Conservation (phyloP, 306 rosid genomes). For the Quercus alba region DNA sequence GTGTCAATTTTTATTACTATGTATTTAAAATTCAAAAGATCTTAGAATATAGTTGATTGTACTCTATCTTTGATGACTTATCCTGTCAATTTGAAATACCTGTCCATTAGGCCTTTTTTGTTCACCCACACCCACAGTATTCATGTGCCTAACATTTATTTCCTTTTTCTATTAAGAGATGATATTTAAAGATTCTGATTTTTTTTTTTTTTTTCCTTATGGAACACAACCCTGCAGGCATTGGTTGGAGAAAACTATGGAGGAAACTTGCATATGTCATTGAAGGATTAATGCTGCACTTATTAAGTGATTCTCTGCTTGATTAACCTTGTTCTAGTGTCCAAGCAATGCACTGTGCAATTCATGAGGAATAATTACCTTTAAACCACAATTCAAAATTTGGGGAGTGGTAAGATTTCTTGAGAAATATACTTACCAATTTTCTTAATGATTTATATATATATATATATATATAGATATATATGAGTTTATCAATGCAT, state of each 20-base stretch:
- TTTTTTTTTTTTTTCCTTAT: not conserved
- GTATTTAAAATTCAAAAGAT: no score
- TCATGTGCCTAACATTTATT: no score
- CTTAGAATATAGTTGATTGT: no score
- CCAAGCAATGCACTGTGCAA: not conserved
- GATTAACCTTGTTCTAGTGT: constrained; percentile 1
- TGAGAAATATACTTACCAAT: constrained; percentile 12
- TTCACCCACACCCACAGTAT: no score
- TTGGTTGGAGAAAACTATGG: constrained; percentile 74
- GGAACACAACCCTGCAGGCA: constrained; percentile 39
- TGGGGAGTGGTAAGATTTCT: constrained; percentile 22
- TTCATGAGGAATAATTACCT: not conserved
- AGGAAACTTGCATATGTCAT: constrained; percentile 59
- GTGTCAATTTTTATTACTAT: no score
- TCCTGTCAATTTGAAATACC: no score
- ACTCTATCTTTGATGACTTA: no score
- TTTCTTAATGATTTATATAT: constrained; percentile 14
- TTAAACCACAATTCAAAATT: constrained; percentile 10
- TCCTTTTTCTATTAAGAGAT: no score
- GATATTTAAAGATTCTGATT: no score
- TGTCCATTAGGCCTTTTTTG: no score
- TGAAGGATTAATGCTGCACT: constrained; percentile 21
- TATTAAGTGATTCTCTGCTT: constrained; percentile 8
- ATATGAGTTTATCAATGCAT: no score
- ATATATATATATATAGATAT: not conserved